Percentiles rank a stretch among this genome's conserved stretches.
phyloP scores from a whole-genome alignment of 1,284 basidiomycete genomes.

The Cutaneotrichosporon sp. region DNA sequence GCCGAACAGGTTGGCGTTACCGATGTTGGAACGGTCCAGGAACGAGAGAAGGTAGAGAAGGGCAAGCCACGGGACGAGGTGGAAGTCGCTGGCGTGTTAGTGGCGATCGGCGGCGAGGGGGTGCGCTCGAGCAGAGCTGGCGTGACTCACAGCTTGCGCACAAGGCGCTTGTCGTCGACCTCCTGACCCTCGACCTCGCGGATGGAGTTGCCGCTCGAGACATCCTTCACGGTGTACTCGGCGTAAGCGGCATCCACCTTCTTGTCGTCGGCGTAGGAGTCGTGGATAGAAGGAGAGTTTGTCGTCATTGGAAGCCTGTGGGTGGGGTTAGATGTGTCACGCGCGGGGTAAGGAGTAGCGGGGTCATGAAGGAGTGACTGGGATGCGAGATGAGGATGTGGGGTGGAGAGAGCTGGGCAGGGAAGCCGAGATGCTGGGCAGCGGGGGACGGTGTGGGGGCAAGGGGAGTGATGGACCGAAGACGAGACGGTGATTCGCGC shows the following conservation, averaged over 20 bases:
- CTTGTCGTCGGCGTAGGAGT: constrained; percentile 5
- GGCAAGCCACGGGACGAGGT: constrained; percentile 37
- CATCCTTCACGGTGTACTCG: constrained; percentile 8
- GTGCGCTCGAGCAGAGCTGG: neutral
- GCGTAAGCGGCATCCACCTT: constrained; percentile 4
- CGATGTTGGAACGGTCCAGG: constrained; percentile 75
- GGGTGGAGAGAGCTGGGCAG: neutral
- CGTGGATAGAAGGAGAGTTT: constrained; percentile 3
- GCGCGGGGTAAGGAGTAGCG: neutral
- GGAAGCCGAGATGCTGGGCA: too few relatives aligned
- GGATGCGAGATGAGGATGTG: neutral
- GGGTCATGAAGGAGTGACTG: neutral
- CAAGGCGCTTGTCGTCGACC: constrained; percentile 12
- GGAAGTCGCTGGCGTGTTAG: constrained; percentile 26
- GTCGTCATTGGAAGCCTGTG: constrained; percentile 1
- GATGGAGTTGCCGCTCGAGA: constrained; percentile 7
- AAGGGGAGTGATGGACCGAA: neutral
- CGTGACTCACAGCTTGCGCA: constrained; percentile 24
- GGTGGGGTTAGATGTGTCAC: neutral
- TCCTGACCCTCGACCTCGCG: constrained; percentile 13
- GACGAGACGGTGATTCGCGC: neutral
- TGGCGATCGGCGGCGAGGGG: neutral
- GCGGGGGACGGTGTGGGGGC: neutral
- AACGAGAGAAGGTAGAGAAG: constrained; percentile 70
- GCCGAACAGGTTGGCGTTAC: constrained; percentile 49